Conservation (phyloP, 305 asterid species). For the Fraxinus velutina region DNA sequence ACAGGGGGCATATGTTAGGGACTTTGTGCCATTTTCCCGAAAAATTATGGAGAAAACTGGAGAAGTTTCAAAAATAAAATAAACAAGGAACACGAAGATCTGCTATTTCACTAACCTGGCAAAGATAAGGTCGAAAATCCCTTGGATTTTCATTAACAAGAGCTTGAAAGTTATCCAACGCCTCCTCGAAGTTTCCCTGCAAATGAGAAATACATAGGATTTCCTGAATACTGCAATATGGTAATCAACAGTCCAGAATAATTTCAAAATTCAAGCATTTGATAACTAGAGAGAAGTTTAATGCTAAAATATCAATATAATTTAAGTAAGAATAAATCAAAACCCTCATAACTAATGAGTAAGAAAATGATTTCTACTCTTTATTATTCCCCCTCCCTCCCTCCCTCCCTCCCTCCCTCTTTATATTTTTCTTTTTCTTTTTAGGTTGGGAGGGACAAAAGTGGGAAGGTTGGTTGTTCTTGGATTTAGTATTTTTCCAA, state of each 20-base stretch:
- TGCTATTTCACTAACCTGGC: slow-evolving; percentile 52
- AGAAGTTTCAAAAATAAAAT: neutral
- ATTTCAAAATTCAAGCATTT: neutral
- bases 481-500: neutral
- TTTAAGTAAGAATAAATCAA: neutral
- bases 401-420: neutral
- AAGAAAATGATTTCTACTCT: neutral
- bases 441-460: neutral
- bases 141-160: slow-evolving; percentile 81
- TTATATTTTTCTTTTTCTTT: neutral
- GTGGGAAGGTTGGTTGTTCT: neutral
- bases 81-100: neutral
- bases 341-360: neutral
- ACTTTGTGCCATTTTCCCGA: neutral
- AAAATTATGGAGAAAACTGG: neutral
- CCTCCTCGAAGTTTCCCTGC: slow-evolving; percentile 83
- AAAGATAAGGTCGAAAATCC: slow-evolving; percentile 86
- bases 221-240: neutral
- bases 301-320: neutral
- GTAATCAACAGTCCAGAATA: neutral
- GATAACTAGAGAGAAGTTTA: neutral
- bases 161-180: slow-evolving; percentile 56
- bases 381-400: neutral
- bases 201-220: slow-evolving; percentile 10
- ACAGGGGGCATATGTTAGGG: neutral